Evolutionary conservation across 495 filamentous ascomycete species (phyloP), one percentile per base, ranked within the genome.

Genomic region (Oleoguttula mirabilis): DNA sequence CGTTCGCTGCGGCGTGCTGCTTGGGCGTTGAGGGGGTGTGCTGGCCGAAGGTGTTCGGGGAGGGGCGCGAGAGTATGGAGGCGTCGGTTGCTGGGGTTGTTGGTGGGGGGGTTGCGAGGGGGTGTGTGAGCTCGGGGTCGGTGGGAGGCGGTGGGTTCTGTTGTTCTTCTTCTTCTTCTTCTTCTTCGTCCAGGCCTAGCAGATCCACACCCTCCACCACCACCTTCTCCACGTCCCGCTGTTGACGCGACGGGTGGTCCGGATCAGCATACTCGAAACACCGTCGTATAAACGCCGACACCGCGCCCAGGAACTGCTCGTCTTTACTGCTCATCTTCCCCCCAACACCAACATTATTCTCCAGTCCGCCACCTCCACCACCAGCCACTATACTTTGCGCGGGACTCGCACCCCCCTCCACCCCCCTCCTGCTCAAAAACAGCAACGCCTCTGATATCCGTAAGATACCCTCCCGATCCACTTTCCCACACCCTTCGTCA

Each of bases 191-290:
- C 7, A 79, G 59, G 33, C 76, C 73, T 21, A 90, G 67, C 7
- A 94, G 67, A 49, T 92, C 80, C 27, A 41, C 53, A 38, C 60
- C 47, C 51, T 67, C 55, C 27, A 48, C 54, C 51, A 42, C 55
- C 51, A 17, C 55, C 37, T 15, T 44, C 24, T 32, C 57, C 11
- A 40, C 40, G 22, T 39, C 17, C 17, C 40, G 50, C 31, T 45
- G 55, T 44, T 74, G 68, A 39, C 76, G 72, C 23, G 67, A 71
- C 0, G 77, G 73, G 45, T 84, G 80, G 55, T 92, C 88, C 7
- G 90, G 92, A 58, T 98, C 90, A 14, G 90, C 90, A 56, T 98
- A 98, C 64, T 98, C 92, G 47, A 98, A 96, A 61, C 90, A 98
- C 28, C 90, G 74, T 39, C 87, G 71, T 40, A 96, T 96, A 60